Evolutionary conservation across 345 rosid species (phyloP), one percentile per base, ranked within the genome.

Genomic region (Chamaenerion angustifolium): DNA sequence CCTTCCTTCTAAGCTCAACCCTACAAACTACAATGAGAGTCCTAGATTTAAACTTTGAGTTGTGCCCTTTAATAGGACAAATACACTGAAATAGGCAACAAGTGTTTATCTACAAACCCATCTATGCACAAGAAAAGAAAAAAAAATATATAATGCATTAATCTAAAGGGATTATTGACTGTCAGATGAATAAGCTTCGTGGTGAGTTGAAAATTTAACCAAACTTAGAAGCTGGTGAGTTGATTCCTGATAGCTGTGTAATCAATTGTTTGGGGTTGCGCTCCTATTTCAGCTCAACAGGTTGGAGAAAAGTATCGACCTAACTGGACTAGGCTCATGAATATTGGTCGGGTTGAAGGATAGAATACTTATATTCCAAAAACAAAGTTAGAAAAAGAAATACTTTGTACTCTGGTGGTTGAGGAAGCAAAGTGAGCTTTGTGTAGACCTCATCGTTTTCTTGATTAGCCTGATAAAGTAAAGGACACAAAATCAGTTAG

Each of bases 361-460:
- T 3, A 49, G 19, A 4, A 49, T 21, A 21, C 25, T 21, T 21
- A 21, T 21, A 21, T 21, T 21, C 25, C 25, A 21, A 21, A 4
- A 21, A 21, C 2, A 21, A 21, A 21, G 25, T 2, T 21, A 21
- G 25, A 21, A 21, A 21, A 21, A 21, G 25, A 21, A 21, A 21
- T 21, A 21, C n/a, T 14, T 6, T 12, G 25, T 78, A 86, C 93
- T 80, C 84, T 16, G 79, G 82, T 12, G 79, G 81, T 25, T 69
- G 72, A 71, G 93, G 89, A 62, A 76, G 86, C 62, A 86, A 64
- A 56, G 81, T 55, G 49, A 86, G 71, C 67, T 81, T 85, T 46
- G 95, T 78, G 53, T 78, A 86, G 56, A 86, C 95, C 68, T 77
- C 95, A 68, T 89, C 83, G 66, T 81, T 82, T 68, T 77, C 97